Evolutionary conservation across 2,329 filamentous ascomycete genomes (phyloP).

Genomic region (Tympanopsis confertula): DNA sequence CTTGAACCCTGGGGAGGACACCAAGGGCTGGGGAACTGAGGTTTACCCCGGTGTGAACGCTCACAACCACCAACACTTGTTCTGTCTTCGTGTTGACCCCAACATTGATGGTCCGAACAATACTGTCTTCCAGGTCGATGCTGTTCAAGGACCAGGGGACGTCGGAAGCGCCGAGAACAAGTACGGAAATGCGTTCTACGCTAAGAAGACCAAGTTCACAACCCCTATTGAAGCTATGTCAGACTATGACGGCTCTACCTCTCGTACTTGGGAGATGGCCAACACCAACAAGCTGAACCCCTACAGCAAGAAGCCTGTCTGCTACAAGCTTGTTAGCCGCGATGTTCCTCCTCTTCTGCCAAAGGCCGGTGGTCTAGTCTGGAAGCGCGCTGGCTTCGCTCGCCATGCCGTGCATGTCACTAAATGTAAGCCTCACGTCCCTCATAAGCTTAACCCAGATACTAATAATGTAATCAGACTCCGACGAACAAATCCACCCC

Average conservation of each 20-base stretch:
- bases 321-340: slow-evolving; percentile 81
- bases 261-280: slow-evolving; percentile 79
- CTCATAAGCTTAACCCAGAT: neutral
- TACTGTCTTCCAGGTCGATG: slow-evolving; percentile 75
- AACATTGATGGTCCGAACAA: slow-evolving; percentile 80
- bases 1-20: slow-evolving; percentile 70
- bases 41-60: slow-evolving; percentile 84
- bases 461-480: slow-evolving; percentile 28
- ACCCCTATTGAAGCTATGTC: slow-evolving; percentile 59
- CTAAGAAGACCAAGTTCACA: slow-evolving; percentile 67
- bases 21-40: slow-evolving; percentile 78
- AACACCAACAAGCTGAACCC: slow-evolving; percentile 78
- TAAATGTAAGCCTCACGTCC: slow-evolving; percentile 50
- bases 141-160: slow-evolving; percentile 56
- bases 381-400: slow-evolving; percentile 82
- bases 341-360: slow-evolving; percentile 72
- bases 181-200: slow-evolving; percentile 84
- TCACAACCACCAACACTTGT: slow-evolving; percentile 91
- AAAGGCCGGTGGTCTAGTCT: slow-evolving; percentile 70
- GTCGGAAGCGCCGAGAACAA: slow-evolving; percentile 73
- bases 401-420: slow-evolving; percentile 81
- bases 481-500: slow-evolving; percentile 52
- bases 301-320: slow-evolving; percentile 72
- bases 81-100: slow-evolving; percentile 78
- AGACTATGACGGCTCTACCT: slow-evolving; percentile 71